Evolutionary conservation across 1,139 yeast species (phyloP), one percentile per base, ranked within the genome.

Genomic region (Saccharomyces hybrid): DNA sequence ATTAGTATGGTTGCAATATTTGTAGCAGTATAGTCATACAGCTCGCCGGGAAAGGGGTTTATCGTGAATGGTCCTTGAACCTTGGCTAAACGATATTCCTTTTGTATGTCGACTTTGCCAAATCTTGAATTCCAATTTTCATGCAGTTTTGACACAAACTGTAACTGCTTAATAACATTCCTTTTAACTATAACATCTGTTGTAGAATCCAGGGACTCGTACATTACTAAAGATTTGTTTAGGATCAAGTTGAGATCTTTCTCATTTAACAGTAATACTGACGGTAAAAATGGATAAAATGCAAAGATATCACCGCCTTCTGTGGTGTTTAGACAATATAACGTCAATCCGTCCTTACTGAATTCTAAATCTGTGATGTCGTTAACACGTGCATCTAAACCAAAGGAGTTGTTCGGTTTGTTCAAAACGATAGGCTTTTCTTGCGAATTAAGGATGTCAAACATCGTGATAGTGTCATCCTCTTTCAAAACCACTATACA

Each of bases 221-320:
- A 64, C 44, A 67, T 57, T 5, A 70, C 63, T 11, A 69, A 70
- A 5, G 80, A 75, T 54, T 75, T 73, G 58, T 79, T 77, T 54
- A 80, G 70, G 6, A 78, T 61, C 3, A 60, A 66, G 28, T 71
- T 73, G 8, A 76, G 58, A 61, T 74, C 73, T 0, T 61, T 57
- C 50, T 65, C 61, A 0, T 75, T 54, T 14, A 78, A 68, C 0
- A 72, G 66, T 27, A 79, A 64, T 25, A 67, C 62, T 2, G 68
- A 59, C 0, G 88, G 86, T 27, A 78, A 62, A 64, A 81, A 81
- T 9, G 88, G 88, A 57, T 77, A 79, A 2, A 83, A 68, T 0
- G 78, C 73, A 60, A 74, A 82, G 1, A 84, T 58, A 58, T 83
- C 85, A 11, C 83, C 80, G 46, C 79, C 84, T n/a, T 70, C 68